Percentiles rank a stretch among this genome's conserved stretches.
These are phyloP conservation scores for Blastocystis sp. DNA, from an alignment of 352 stramenopile genomes.

Conservation along the genomic window DNA sequence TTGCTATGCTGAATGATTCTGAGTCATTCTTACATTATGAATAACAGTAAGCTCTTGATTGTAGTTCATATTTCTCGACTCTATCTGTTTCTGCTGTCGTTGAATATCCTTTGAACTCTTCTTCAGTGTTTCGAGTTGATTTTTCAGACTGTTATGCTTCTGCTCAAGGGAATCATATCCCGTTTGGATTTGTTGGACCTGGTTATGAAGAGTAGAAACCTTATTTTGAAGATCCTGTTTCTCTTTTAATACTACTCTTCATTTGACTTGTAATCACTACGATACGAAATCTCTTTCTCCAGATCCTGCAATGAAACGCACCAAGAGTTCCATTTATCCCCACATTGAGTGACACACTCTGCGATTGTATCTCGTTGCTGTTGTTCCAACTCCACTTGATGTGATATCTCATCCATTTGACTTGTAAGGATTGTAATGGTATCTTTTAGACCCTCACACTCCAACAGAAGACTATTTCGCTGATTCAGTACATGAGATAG, in stretches of 20 bases:
- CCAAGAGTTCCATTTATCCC: not conserved
- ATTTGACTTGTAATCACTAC: not conserved
- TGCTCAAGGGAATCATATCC: not conserved
- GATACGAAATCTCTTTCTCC: not conserved
- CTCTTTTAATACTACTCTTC: not conserved
- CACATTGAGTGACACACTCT: not conserved
- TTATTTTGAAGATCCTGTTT: not conserved
- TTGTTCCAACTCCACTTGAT: not conserved
- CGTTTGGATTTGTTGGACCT: not conserved
- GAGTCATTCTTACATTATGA: not conserved
- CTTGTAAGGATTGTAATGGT: constrained; percentile 7
- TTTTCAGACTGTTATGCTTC: not conserved
- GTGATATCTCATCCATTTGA: not conserved
- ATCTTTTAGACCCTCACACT: constrained; percentile 43
- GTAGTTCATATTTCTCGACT: not conserved
- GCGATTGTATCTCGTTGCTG: not conserved
- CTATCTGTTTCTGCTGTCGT: constrained; percentile 1
- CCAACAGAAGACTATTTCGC: constrained; percentile 21
- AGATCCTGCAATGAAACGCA: not conserved
- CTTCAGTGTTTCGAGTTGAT: not conserved
- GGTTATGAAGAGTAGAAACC: not conserved
- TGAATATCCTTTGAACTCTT: not conserved
- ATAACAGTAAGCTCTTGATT: not conserved
- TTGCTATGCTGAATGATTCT: not conserved
- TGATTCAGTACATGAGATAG: constrained; percentile 49